Percentiles rank a stretch among this genome's conserved stretches.
Evolutionary conservation across 106 monocot genomes (phyloP).

Genomic region (Alisma plantagoaquatica): DNA sequence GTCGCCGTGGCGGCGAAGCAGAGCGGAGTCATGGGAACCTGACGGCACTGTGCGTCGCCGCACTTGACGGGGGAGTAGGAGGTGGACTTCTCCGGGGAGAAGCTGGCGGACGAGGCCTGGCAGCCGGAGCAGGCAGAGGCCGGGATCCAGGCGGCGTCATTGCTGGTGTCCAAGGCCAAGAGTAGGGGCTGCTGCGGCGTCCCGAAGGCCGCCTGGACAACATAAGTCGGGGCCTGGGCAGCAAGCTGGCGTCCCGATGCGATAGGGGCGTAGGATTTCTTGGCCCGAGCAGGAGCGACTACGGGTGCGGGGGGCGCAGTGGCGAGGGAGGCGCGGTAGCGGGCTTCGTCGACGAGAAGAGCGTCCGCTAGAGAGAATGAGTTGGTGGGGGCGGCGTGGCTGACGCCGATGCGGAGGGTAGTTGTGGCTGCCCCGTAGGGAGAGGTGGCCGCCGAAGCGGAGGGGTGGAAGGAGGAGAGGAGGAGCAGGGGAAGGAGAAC

Average conservation of each 20-base stretch:
- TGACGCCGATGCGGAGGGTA: too few species aligned
- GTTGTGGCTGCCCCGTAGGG: too few species aligned
- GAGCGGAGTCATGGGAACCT: constrained; percentile 9
- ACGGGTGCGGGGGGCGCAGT: constrained; percentile 17
- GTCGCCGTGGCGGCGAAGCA: neutral
- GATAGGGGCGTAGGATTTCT: neutral
- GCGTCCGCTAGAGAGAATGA: too few species aligned
- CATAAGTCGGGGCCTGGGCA: constrained; percentile 17
- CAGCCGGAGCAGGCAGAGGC: constrained; percentile 17
- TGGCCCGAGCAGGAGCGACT: neutral
- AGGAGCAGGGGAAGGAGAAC: too few species aligned
- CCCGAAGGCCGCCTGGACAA: constrained; percentile 14
- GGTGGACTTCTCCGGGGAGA: constrained; percentile 22
- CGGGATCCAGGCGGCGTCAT: constrained; percentile 29
- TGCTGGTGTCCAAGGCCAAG: constrained; percentile 26
- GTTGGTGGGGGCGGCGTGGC: too few species aligned
- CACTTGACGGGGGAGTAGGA: constrained; percentile 35
- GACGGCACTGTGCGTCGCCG: constrained; percentile 32
- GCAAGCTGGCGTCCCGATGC: constrained; percentile 15
- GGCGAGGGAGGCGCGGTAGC: too few species aligned
- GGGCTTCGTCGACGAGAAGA: too few species aligned
- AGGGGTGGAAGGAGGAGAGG: too few species aligned
- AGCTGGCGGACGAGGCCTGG: constrained; percentile 8
- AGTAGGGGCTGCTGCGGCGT: constrained; percentile 18
- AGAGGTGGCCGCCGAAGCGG: too few species aligned